These are phyloP conservation scores for Boletus tylopilopsis DNA, from an alignment of 768 basidiomycete species.

Conservation along the genomic window DNA sequence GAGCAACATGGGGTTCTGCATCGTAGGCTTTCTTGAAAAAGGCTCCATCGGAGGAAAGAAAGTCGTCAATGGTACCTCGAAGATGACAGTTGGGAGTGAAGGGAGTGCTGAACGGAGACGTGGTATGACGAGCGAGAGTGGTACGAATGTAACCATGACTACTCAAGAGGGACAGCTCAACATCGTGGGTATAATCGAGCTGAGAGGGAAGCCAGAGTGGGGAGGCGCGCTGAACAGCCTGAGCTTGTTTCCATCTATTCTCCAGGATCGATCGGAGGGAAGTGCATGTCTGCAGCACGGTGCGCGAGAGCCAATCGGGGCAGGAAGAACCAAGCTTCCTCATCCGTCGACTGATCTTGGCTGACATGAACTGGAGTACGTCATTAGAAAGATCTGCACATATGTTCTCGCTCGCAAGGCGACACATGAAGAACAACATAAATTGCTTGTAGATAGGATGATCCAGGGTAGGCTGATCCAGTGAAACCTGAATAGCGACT, in stretches of 20 bases:
- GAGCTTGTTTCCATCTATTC: constrained; percentile 34
- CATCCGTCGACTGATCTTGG: constrained; percentile 26
- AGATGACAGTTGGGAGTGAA: background rate
- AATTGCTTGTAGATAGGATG: constrained; percentile 43
- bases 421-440: constrained; percentile 39
- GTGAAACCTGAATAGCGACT: constrained; percentile 32
- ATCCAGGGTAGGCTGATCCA: constrained; percentile 12
- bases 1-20: constrained; percentile 12
- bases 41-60: constrained; percentile 8
- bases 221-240: constrained; percentile 23
- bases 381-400: constrained; percentile 18
- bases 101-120: no score
- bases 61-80: constrained; percentile 17
- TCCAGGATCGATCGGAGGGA: constrained; percentile 22
- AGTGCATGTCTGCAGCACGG: constrained; percentile 35
- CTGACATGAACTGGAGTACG: constrained; percentile 26
- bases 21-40: constrained; percentile 15
- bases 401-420: constrained; percentile 24
- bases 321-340: constrained; percentile 23
- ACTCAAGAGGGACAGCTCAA: constrained; percentile 29
- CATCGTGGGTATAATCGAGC: constrained; percentile 31
- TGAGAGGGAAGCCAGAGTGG: constrained; percentile 29
- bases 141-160: constrained; percentile 28
- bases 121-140: background rate
- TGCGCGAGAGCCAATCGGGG: constrained; percentile 33